These are phyloP conservation scores for Neurospora sp. DNA, from an alignment of 495 filamentous ascomycete species.

Conservation along the genomic window DNA sequence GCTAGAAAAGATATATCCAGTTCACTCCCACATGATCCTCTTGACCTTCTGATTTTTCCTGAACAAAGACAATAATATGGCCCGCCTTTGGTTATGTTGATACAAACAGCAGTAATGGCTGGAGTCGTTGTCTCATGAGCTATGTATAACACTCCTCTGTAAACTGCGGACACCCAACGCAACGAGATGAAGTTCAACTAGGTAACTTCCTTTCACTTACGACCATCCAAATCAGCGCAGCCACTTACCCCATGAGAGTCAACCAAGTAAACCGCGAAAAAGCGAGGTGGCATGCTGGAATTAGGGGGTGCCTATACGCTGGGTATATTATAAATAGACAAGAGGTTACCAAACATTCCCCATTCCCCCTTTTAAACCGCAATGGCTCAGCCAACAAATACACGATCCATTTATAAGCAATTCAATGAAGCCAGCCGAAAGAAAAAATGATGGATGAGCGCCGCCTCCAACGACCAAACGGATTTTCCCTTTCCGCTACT, in stretches of 20 bases:
- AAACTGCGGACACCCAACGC: too few species aligned
- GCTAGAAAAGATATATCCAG: too few species aligned
- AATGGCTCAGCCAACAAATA: neutral
- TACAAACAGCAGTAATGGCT: too few species aligned
- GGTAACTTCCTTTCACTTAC: neutral
- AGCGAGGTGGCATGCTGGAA: neutral
- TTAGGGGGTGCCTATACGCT: neutral
- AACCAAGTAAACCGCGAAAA: neutral
- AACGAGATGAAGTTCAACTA: too few species aligned
- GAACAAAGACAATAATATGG: too few species aligned
- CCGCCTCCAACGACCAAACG: neutral
- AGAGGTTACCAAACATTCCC: neutral
- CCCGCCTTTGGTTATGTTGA: too few species aligned
- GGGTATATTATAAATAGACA: neutral
- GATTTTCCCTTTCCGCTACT: neutral
- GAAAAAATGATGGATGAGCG: neutral
- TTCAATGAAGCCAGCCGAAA: neutral
- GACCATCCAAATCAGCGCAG: neutral
- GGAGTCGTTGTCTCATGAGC: too few species aligned
- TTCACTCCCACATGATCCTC: too few species aligned
- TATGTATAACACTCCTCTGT: too few species aligned
- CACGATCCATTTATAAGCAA: neutral
- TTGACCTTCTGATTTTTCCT: too few species aligned
- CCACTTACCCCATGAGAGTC: neutral
- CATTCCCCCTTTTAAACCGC: neutral